Conservation (phyloP, 1,139 yeast species). For the Yamadazyma epiphylla region DNA sequence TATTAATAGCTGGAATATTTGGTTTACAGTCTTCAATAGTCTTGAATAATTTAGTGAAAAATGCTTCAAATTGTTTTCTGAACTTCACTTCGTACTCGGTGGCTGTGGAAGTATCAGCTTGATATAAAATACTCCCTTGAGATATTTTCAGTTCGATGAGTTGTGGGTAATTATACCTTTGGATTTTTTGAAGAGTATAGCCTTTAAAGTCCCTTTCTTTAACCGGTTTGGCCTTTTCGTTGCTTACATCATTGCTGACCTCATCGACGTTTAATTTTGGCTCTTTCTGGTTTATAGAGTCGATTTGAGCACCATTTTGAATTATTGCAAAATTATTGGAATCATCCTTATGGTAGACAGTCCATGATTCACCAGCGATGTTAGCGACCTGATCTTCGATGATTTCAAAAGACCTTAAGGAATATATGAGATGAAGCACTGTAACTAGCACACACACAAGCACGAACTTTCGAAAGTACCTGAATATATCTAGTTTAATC, state of each 20-base stretch:
- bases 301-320: constrained; percentile 1
- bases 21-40: constrained; percentile 21
- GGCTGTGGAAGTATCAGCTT: constrained; percentile 1
- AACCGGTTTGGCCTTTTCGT: constrained; percentile 1
- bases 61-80: constrained; percentile 12
- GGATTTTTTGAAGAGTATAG: constrained; percentile 8
- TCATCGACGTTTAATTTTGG: background rate
- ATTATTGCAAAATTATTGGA: constrained; percentile 3
- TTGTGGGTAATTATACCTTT: constrained; percentile 16
- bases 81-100: constrained; percentile 17
- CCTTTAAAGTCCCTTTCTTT: constrained; percentile 8
- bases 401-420: background rate
- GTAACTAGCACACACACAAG: constrained; percentile 1
- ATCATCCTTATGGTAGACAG: constrained; percentile 5
- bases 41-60: constrained; percentile 16
- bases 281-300: too few species aligned
- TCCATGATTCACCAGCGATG: background rate
- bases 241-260: background rate
- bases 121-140: background rate
- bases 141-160: constrained; percentile 6
- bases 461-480: constrained; percentile 1
- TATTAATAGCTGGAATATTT: constrained; percentile 17
- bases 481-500: background rate
- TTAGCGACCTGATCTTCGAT: constrained; percentile 1
- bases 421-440: background rate